Base-by-base conservation (phyloP, 805 yeast species). In the Candida coleopterorum region DNA sequence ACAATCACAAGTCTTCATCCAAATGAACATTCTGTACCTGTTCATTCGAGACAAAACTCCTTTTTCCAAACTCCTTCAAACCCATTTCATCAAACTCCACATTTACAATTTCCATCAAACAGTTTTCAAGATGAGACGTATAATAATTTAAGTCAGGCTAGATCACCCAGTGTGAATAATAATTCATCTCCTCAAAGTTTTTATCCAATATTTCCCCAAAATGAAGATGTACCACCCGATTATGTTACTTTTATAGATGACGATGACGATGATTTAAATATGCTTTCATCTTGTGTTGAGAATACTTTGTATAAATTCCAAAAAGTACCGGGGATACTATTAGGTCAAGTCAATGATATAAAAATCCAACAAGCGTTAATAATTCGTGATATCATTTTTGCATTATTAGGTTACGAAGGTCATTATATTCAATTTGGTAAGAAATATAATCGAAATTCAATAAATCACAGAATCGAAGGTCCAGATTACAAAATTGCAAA, bases 401-500 rank as follows among this genome's bases (percentile, higher is more conserved):
- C 85, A 1, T 54, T 93, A 10, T 47, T 79, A 22, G 94, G 94
- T 0, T 58, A 72, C 18, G 95, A 88, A 55, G 97, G 97, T 0
- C 67, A 69, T 15, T 86, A 83, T 50, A 75, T 90, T 24, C 64
- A 88, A 29, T 86, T 73, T 52, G 71, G 80, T 22, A 82, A 77
- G 29, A 64, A 69, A 15, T 85, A 75, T 50, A 75, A 77, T 47
- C 78, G 79, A 0, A 40, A 42, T 0, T 52, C 58, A 23, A 35
- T 49, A 8, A 62, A 58, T 10, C 64, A 70, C 23, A 55, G 72
- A 29, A 58, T 81, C 3, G 55, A 54, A 10, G 95, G 94, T 0
- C 94, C 95, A 1, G 90, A 82, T 41, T 88, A 73, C 56, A 72
- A 77, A 43, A 73, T 87, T 18, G 80, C 84, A 28, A 81, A 77